These are phyloP conservation scores for Collariella sp. DNA, from an alignment of 495 filamentous ascomycete species.

Conservation along the genomic window DNA sequence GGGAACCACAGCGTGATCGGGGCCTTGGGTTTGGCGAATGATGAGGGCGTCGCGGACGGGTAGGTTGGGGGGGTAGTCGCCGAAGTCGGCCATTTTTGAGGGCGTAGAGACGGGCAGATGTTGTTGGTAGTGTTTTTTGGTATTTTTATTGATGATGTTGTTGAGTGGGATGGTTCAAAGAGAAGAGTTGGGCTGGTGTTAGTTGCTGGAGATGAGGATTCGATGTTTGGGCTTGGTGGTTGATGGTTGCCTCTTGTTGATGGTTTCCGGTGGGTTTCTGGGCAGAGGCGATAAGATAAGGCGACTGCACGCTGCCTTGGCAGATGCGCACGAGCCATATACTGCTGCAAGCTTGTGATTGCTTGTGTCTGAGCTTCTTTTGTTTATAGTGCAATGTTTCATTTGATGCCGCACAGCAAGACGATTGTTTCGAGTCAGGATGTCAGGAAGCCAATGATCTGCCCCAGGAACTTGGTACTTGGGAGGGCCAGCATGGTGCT, in stretches of 20 bases:
- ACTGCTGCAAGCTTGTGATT: not conserved
- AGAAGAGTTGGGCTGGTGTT: too few species aligned
- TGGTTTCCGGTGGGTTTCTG: not conserved
- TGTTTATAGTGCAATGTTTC: not conserved
- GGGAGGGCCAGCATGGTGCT: too few species aligned
- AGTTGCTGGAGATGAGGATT: not conserved
- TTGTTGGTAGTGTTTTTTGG: too few species aligned
- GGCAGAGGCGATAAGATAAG: not conserved
- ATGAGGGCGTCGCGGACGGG: slow-evolving; percentile 47
- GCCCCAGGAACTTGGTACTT: too few species aligned
- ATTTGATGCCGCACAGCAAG: not conserved
- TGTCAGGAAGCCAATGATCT: too few species aligned
- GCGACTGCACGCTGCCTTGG: not conserved
- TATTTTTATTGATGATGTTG: too few species aligned
- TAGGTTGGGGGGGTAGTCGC: slow-evolving; percentile 50
- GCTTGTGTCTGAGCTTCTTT: not conserved
- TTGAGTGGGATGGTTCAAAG: too few species aligned
- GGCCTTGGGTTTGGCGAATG: slow-evolving; percentile 39
- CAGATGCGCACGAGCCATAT: not conserved
- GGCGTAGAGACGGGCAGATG: too few species aligned
- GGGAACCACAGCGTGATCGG: slow-evolving; percentile 51
- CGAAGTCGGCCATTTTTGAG: slow-evolving; percentile 46
- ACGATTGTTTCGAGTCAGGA: too few species aligned
- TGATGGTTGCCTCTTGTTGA: not conserved
- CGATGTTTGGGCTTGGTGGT: not conserved